phyloP scores from a whole-genome alignment of 1,139 yeast genomes.

The Hanseniaspora sp. region DNA sequence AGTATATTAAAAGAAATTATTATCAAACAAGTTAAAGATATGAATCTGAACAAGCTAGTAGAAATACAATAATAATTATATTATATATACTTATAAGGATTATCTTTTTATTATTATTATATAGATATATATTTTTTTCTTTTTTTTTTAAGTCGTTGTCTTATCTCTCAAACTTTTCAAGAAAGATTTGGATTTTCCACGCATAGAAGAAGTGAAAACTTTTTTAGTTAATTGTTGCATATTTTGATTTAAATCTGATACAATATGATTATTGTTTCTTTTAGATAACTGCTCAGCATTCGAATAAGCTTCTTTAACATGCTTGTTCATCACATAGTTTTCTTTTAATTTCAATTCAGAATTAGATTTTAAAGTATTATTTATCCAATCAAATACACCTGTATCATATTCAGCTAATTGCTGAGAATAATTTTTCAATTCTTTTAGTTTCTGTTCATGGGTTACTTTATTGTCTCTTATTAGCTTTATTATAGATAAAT shows the following conservation, averaged over 20 bases:
- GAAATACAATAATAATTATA: conserved; percentile 18
- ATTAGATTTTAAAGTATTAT: conserved; percentile 26
- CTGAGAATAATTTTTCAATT: conserved; percentile 21
- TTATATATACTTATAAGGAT: background rate
- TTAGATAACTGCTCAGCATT: conserved; percentile 29
- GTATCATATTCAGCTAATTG: conserved; percentile 24
- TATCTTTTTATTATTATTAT: conserved; percentile 9
- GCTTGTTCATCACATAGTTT: conserved; percentile 27
- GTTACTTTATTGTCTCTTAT: conserved; percentile 21
- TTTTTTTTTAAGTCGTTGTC: conserved; percentile 14
- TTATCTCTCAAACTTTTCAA: conserved; percentile 30
- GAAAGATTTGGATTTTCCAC: conserved; percentile 26
- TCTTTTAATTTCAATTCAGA: conserved; percentile 26
- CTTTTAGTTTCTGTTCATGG: conserved; percentile 23
- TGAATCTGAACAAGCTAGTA: conserved; percentile 42
- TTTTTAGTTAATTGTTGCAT: conserved; percentile 29
- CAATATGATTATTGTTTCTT: conserved; percentile 24
- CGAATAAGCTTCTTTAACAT: conserved; percentile 30
- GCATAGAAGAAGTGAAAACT: conserved; percentile 29
- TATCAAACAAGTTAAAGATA: conserved; percentile 73
- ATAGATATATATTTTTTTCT: background rate
- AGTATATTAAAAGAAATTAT: conserved; percentile 70
- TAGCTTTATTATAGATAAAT: conserved; percentile 22
- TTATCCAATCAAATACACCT: conserved; percentile 28
- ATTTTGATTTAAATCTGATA: conserved; percentile 29